These are phyloP conservation scores for Apiotrichum domesticum DNA, from an alignment of 1,284 basidiomycete species.

Conservation along the genomic window DNA sequence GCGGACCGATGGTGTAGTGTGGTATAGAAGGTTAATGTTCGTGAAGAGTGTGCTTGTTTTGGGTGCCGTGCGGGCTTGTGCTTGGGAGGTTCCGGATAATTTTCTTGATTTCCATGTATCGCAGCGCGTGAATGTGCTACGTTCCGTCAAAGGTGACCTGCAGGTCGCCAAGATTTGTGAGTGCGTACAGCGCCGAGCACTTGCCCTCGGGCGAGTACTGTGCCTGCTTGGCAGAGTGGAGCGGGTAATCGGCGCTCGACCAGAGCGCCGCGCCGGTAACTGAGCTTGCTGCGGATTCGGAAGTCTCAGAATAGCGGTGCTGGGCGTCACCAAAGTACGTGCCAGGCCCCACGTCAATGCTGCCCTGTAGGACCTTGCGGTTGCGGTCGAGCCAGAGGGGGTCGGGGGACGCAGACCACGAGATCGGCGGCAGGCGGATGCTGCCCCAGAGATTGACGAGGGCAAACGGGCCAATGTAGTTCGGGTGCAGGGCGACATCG, in stretches of 20 bases:
- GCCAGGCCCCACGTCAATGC: conserved; percentile 19
- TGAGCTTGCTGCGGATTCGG: conserved; percentile 16
- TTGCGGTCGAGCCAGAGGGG: conserved; percentile 20
- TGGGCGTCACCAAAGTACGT: conserved; percentile 21
- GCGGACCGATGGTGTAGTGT: too few species aligned
- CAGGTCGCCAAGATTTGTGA: conserved; percentile 37
- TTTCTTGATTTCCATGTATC: too few species aligned
- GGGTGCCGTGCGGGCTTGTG: too few species aligned
- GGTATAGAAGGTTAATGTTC: too few species aligned
- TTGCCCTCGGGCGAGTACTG: conserved; percentile 15
- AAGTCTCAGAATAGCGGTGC: conserved; percentile 18
- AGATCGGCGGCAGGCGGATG: conserved; percentile 22
- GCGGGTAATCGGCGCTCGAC: conserved; percentile 7
- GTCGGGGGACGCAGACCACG: conserved; percentile 14
- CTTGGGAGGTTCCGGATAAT: too few species aligned
- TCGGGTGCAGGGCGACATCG: conserved; percentile 35
- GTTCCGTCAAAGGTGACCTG: conserved; percentile 35
- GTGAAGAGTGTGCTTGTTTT: too few species aligned
- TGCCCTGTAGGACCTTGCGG: conserved; percentile 22
- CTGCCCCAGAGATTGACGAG: conserved; percentile 35
- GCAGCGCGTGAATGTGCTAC: too few species aligned
- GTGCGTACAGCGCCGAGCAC: conserved; percentile 26
- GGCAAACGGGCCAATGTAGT: conserved; percentile 42
- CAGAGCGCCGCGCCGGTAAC: conserved; percentile 32
- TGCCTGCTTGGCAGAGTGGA: conserved; percentile 5